Conservation (phyloP, 805 yeast species). For the Tetrapisispora taiwanensis region DNA sequence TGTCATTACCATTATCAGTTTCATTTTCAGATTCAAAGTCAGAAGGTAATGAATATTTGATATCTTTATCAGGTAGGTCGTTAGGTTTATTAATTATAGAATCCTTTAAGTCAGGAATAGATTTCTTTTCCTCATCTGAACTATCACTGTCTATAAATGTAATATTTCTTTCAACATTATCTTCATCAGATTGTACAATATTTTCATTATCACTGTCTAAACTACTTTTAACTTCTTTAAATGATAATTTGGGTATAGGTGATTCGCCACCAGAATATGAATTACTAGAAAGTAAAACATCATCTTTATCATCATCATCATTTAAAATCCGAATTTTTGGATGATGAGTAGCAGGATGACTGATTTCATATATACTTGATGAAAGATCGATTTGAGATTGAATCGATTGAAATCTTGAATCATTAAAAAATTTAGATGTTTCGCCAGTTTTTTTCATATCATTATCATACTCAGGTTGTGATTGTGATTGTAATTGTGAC, state of each 20-base stretch:
- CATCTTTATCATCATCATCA: neutral
- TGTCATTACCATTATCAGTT: too few relatives aligned
- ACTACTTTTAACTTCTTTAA: neutral
- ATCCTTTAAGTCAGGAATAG: too few relatives aligned
- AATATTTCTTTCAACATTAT: neutral
- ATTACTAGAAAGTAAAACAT: too few relatives aligned
- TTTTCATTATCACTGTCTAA: too few relatives aligned
- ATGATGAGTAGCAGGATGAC: too few relatives aligned
- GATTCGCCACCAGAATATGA: neutral
- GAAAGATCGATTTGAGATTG: neutral
- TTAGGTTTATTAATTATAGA: neutral
- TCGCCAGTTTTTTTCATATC: neutral
- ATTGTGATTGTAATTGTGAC: too few relatives aligned
- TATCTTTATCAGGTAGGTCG: neutral
- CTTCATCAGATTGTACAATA: neutral
- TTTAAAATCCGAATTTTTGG: neutral
- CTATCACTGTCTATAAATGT: neutral
- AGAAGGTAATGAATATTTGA: neutral
- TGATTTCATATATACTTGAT: neutral
- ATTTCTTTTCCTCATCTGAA: neutral
- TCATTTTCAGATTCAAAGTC: neutral
- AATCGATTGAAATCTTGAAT: neutral
- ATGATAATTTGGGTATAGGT: neutral
- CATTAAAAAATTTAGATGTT: neutral
- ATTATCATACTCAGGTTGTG: constrained; percentile 11